Conservation (phyloP, 257 asterid genomes). For the Oldenlandia corymbosa region DNA sequence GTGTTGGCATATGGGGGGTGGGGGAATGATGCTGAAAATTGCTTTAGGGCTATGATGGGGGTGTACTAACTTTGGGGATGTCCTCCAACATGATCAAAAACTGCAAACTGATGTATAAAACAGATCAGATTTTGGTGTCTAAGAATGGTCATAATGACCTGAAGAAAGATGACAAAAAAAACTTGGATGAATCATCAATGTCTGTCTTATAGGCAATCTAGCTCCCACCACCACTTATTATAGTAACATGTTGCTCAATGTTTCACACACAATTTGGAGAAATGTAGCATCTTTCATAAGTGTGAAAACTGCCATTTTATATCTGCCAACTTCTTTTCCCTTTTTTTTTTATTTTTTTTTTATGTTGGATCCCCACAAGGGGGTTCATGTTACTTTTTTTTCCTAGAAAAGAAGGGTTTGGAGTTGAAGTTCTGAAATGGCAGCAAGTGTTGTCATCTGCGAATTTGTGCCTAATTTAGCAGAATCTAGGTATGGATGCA, state of each 20-base stretch:
- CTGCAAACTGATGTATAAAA: background rate
- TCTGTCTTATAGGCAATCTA: background rate
- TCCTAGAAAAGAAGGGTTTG: background rate
- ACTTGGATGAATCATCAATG: conserved; percentile 8
- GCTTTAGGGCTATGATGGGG: too few species aligned
- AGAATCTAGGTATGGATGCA: background rate
- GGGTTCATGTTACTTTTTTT: background rate
- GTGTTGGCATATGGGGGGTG: conserved; percentile 4
- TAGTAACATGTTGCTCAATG: background rate
- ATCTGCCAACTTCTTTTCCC: too few species aligned
- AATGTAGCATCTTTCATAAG: background rate
- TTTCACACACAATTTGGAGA: background rate
- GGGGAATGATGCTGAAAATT: background rate
- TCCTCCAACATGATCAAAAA: background rate
- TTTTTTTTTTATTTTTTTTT: background rate
- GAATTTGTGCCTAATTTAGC: background rate
- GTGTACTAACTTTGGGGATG: too few species aligned
- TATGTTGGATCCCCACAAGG: background rate
- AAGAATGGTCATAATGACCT: background rate
- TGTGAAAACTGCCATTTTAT: conserved; percentile 7
- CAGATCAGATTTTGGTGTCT: conserved; percentile 13
- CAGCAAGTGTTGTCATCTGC: background rate
- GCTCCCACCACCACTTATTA: conserved; percentile 3
- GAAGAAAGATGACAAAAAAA: conserved; percentile 15
- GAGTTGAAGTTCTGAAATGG: background rate